A percentile compares a stretch with the other conserved stretches of the same genome.
Evolutionary conservation across 345 rosid genomes (phyloP).

Genomic region (Eutrema yunnanense): DNA sequence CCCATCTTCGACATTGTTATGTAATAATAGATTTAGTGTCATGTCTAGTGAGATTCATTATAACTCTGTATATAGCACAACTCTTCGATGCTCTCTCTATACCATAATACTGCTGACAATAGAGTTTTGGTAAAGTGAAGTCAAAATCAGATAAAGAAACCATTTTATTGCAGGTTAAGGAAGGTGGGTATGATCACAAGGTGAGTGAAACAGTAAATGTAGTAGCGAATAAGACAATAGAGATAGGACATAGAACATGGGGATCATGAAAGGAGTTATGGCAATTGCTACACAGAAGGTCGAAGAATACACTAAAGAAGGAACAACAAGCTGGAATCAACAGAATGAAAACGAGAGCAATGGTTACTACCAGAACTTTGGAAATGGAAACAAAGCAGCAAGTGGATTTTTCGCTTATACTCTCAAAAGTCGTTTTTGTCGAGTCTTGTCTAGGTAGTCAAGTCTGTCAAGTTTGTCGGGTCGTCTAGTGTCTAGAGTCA

Average conservation of each 20-base stretch:
- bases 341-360: constrained; percentile 51
- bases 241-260: constrained; percentile 95
- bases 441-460: too few species aligned
- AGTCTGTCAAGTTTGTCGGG: too few species aligned
- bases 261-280: constrained; percentile 97
- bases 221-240: constrained; percentile 79
- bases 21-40: neutral
- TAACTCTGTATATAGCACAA: neutral
- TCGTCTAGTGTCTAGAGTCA: too few species aligned
- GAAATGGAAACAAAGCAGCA: constrained; percentile 39
- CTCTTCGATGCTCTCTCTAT: neutral
- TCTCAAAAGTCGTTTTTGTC: too few species aligned
- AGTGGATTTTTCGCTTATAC: too few species aligned
- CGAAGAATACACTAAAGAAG: constrained; percentile 80
- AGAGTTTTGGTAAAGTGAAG: neutral
- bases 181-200: constrained; percentile 89
- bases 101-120: neutral
- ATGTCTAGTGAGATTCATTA: neutral
- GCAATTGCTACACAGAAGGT: constrained; percentile 89
- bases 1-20: neutral
- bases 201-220: constrained; percentile 93
- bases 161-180: constrained; percentile 61
- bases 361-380: constrained; percentile 49
- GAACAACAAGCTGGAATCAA: constrained; percentile 40
- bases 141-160: neutral